phyloP scores from a whole-genome alignment of 1,139 yeast species.

The Debaryomyces coudertii region DNA sequence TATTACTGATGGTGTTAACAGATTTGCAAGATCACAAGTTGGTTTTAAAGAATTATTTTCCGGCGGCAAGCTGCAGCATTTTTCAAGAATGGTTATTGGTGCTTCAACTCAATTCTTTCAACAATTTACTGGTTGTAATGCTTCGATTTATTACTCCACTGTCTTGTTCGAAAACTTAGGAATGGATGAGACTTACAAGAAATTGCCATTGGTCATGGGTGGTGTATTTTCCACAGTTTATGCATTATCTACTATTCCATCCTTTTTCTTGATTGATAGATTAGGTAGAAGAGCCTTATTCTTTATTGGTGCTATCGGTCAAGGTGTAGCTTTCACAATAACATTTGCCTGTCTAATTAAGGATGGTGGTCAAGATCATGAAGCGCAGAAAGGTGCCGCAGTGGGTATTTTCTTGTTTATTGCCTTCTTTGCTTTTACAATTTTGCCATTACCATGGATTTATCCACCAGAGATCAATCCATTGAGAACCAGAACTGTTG shows the following conservation, averaged over 20 bases:
- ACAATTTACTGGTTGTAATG: slow-evolving; percentile 67
- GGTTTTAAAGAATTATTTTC: slow-evolving; percentile 55
- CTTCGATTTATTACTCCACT: slow-evolving; percentile 69
- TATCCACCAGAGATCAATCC: slow-evolving; percentile 69
- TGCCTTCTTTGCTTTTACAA: slow-evolving; percentile 57
- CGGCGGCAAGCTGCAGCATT: slow-evolving; percentile 60
- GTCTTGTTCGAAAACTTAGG: slow-evolving; percentile 61
- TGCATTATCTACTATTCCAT: slow-evolving; percentile 62
- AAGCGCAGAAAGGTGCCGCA: slow-evolving; percentile 54
- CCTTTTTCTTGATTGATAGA: slow-evolving; percentile 64
- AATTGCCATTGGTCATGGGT: slow-evolving; percentile 54
- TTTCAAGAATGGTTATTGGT: slow-evolving; percentile 61
- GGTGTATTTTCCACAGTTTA: slow-evolving; percentile 68
- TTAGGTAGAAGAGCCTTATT: slow-evolving; percentile 68
- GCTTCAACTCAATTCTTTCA: slow-evolving; percentile 61
- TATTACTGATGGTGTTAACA: slow-evolving; percentile 46
- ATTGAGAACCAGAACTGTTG: slow-evolving; percentile 61
- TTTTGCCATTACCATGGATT: slow-evolving; percentile 61
- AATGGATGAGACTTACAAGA: slow-evolving; percentile 31
- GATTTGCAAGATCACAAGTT: slow-evolving; percentile 41
- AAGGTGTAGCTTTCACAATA: slow-evolving; percentile 43
- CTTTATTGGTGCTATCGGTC: slow-evolving; percentile 53
- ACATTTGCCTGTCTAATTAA: slow-evolving; percentile 47
- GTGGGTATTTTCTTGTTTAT: slow-evolving; percentile 58
- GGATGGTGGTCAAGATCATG: slow-evolving; percentile 35